phyloP scores from a whole-genome alignment of 2,329 filamentous ascomycete genomes.

The Nemania sp. region DNA sequence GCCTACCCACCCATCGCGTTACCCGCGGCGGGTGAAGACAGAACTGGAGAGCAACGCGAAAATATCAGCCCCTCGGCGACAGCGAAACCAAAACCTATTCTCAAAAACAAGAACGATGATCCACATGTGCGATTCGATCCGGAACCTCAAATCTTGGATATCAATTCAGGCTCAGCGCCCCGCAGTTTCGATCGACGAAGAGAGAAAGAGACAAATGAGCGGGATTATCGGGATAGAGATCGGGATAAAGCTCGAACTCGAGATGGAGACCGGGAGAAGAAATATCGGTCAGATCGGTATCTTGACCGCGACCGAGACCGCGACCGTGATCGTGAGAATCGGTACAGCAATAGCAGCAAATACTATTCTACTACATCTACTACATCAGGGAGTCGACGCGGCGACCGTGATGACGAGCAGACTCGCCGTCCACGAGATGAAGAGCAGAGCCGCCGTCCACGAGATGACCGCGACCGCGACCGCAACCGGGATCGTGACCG shows the following conservation, averaged over 20 bases:
- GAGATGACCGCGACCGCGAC: conserved; percentile 45
- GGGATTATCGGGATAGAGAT: conserved; percentile 21
- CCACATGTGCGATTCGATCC: conserved; percentile 58
- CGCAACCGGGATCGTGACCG: conserved; percentile 39
- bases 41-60: conserved; percentile 15
- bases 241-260: conserved; percentile 26
- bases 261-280: conserved; percentile 26
- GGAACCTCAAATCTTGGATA: conserved; percentile 43
- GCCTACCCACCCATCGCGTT: conserved; percentile 49
- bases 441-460: not conserved
- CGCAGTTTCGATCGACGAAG: conserved; percentile 37
- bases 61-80: conserved; percentile 44
- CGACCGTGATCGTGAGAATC: conserved; percentile 38
- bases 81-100: conserved; percentile 59
- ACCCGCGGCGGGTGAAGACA: conserved; percentile 35
- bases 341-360: conserved; percentile 11
- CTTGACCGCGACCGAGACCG: conserved; percentile 37
- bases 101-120: conserved; percentile 64
- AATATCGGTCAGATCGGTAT: conserved; percentile 18
- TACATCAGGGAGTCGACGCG: conserved; percentile 14
- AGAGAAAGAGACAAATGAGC: conserved; percentile 10
- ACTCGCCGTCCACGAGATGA: too few relatives aligned
- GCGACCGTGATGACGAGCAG: conserved; percentile 39
- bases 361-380: conserved; percentile 14
- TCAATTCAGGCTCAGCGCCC: conserved; percentile 46